Evolutionary conservation across 768 basidiomycete genomes (phyloP).

Genomic region (Leccinum longicurvipes): DNA sequence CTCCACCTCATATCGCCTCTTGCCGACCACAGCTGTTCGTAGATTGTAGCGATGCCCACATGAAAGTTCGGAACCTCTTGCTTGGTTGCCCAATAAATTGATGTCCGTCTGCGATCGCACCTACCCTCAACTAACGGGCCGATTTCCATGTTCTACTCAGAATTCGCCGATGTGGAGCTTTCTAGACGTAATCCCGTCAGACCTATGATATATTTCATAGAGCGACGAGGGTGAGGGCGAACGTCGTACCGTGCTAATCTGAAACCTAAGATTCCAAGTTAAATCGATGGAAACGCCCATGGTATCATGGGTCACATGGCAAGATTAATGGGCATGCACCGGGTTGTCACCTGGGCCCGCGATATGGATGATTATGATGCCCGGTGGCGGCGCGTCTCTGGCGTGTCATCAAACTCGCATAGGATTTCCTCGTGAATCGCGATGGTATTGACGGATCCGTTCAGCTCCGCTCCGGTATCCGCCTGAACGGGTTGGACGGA

Average conservation of each 20-base stretch:
- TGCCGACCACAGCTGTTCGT: no score
- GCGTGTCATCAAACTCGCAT: background rate
- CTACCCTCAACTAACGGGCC: background rate
- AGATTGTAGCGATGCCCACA: background rate
- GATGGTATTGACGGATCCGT: constrained; percentile 2
- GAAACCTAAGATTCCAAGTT: background rate
- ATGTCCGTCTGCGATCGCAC: background rate
- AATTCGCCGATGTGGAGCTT: constrained; percentile 3
- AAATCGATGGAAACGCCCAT: no score
- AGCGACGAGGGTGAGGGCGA: background rate
- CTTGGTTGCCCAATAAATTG: constrained; percentile 2
- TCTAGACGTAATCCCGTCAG: background rate
- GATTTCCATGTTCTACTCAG: background rate
- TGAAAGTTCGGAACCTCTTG: no score
- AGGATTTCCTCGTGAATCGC: background rate
- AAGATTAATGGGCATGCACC: background rate
- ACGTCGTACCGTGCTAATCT: background rate
- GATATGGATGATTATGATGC: background rate
- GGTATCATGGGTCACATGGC: background rate
- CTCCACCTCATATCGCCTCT: background rate
- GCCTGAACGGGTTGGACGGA: background rate
- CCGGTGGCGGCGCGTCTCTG: background rate
- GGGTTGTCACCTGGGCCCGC: background rate
- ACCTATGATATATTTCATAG: background rate
- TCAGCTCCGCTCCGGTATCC: constrained; percentile 15